Evolutionary conservation across 2,329 filamentous ascomycete genomes (phyloP).

Genomic region (Tolypocladium tundrense): DNA sequence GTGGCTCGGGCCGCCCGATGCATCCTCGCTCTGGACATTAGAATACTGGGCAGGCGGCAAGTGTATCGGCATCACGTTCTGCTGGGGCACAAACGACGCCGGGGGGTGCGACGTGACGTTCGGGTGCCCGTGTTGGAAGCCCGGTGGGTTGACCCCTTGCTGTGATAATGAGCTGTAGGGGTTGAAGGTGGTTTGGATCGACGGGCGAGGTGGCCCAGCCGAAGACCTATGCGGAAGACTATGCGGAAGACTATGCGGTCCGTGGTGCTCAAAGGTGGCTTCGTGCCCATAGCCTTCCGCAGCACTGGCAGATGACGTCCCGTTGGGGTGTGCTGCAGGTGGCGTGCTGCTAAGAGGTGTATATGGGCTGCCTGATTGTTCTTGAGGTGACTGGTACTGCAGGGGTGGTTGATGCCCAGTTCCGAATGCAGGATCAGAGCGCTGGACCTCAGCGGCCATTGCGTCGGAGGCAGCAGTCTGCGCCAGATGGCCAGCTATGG

Average conservation of each 20-base stretch:
- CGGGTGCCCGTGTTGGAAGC: slow-evolving; percentile 31
- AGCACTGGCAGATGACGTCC: slow-evolving; percentile 1
- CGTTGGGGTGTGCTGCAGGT: slow-evolving; percentile 18
- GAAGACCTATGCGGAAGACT: slow-evolving; percentile 6
- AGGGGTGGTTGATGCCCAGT: slow-evolving; percentile 26
- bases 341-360: slow-evolving; percentile 35
- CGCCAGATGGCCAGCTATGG: slow-evolving; percentile 21
- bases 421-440: neutral
- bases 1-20: slow-evolving; percentile 23
- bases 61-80: slow-evolving; percentile 53
- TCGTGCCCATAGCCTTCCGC: slow-evolving; percentile 3
- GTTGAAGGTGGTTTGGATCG: slow-evolving; percentile 35
- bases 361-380: slow-evolving; percentile 33
- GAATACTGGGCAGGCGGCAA: slow-evolving; percentile 51
- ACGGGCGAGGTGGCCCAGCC: slow-evolving; percentile 29
- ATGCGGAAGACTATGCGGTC: slow-evolving; percentile 22
- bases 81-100: slow-evolving; percentile 42
- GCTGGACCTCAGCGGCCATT: neutral
- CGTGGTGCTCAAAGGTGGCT: slow-evolving; percentile 6
- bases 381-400: slow-evolving; percentile 36
- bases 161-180: slow-evolving; percentile 40
- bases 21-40: slow-evolving; percentile 12
- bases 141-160: slow-evolving; percentile 38
- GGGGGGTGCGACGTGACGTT: slow-evolving; percentile 34
- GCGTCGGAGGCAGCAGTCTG: slow-evolving; percentile 23